Evolutionary conservation across 306 rosid genomes (phyloP).

Genomic region (Castanopsis chinensis): DNA sequence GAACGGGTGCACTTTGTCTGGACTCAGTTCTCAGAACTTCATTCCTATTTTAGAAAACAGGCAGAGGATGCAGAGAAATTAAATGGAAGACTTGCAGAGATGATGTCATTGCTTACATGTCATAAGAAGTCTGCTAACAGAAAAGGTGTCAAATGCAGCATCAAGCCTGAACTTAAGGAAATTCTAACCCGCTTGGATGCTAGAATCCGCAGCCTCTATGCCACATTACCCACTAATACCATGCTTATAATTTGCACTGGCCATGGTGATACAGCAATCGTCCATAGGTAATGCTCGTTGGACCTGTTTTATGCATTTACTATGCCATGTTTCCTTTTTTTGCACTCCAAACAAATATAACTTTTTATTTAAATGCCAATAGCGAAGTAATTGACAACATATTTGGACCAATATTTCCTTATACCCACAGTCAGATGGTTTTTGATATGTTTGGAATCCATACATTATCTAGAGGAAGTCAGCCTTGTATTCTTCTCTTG

Average conservation of each 20-base stretch:
- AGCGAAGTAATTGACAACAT: not conserved
- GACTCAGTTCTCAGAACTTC: slow-evolving; percentile 87
- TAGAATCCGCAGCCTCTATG: slow-evolving; percentile 52
- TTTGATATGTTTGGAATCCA: not conserved
- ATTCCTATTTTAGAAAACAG: slow-evolving; percentile 68
- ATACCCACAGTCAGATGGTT: not conserved
- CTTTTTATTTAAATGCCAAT: not conserved
- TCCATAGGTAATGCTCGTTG: slow-evolving; percentile 64
- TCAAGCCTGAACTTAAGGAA: slow-evolving; percentile 62
- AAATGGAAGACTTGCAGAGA: slow-evolving; percentile 75
- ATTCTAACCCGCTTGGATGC: slow-evolving; percentile 70
- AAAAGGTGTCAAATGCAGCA: slow-evolving; percentile 44
- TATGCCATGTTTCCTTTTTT: not conserved
- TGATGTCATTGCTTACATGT: slow-evolving; percentile 78
- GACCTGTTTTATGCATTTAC: slow-evolving; percentile 2
- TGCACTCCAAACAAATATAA: not conserved
- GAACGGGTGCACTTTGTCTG: slow-evolving; percentile 84
- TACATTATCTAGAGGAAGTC: not conserved
- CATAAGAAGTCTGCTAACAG: slow-evolving; percentile 38
- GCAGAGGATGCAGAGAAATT: slow-evolving; percentile 70
- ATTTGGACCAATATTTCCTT: not conserved
- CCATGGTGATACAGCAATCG: slow-evolving; percentile 88
- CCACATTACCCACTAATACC: slow-evolving; percentile 65
- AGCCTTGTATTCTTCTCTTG: too few relatives aligned
- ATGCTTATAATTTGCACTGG: slow-evolving; percentile 94